Percentiles rank a stretch among this genome's conserved stretches.
These are phyloP conservation scores for Phialophora expanda DNA, from an alignment of 2,329 filamentous ascomycete genomes.

Conservation along the genomic window DNA sequence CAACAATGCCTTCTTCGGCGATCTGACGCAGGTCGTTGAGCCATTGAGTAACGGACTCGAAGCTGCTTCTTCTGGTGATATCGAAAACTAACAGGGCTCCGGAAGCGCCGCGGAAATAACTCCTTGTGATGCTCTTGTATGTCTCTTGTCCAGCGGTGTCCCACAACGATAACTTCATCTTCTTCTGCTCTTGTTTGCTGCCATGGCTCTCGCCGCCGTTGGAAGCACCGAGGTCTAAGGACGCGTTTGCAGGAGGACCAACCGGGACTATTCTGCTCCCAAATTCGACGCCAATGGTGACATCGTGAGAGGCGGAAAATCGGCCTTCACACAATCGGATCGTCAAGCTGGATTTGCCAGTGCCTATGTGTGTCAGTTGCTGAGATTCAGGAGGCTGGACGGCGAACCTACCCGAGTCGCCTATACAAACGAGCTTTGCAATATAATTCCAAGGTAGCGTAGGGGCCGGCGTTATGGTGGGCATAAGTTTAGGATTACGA, in stretches of 20 bases:
- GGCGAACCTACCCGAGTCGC: conserved; percentile 76
- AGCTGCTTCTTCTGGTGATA: conserved; percentile 83
- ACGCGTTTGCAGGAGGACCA: conserved; percentile 74
- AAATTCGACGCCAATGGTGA: conserved; percentile 96
- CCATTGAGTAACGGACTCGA: conserved; percentile 89
- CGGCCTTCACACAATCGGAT: conserved; percentile 96
- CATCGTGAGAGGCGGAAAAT: conserved; percentile 92
- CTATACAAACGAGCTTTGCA: conserved; percentile 96
- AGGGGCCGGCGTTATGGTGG: conserved; percentile 36
- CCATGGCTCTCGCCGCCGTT: conserved; percentile 19
- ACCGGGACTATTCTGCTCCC: conserved; percentile 91
- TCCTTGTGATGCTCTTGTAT: conserved; percentile 93
- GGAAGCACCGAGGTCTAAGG: conserved; percentile 59
- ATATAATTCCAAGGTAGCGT: conserved; percentile 92
- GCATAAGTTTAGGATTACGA: conserved; percentile 24
- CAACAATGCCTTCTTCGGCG: conserved; percentile 92
- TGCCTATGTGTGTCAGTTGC: conserved; percentile 24
- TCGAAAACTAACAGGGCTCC: conserved; percentile 90
- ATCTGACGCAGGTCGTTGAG: conserved; percentile 92
- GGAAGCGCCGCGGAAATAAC: conserved; percentile 84
- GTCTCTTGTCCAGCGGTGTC: conserved; percentile 97
- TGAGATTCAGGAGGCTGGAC: neutral
- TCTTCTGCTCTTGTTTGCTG: conserved; percentile 37
- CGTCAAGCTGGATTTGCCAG: conserved; percentile 89
- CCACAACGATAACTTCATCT: conserved; percentile 69